Base-by-base conservation (phyloP, 2,329 filamentous ascomycete species). In the Pseudopyrenochaeta lycopersici region DNA sequence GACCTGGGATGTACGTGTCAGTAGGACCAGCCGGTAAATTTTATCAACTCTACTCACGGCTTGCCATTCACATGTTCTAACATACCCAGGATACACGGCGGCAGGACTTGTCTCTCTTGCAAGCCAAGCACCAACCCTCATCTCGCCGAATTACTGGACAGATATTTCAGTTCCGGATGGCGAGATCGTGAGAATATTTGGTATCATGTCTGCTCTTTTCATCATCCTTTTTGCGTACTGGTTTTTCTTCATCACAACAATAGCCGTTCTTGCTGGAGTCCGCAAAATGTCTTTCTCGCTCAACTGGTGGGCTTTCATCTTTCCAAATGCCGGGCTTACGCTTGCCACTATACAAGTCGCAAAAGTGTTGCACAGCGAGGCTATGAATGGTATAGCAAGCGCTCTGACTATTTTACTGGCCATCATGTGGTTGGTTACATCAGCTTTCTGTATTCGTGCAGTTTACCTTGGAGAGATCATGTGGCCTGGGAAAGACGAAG, bases 321-420 rank as follows among this genome's bases (percentile, higher is more conserved):
- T 89, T 64, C 86, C 87, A 5, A 88, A 89, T 53, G 85, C 83
- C 1, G 87, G 86, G 0, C 83, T 89, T 46, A 85, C 84, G 1
- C 76, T 89, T 33, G 83, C 85, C 0, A 82, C 82, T 3, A 85
- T 89, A 35, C 77, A 83, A 12, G 75, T 88, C 40, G 86, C 83
- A 2, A 78, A 78, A n/a, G 79, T 74, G 0, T 74, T 87, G 10
- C 71, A 78, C 1, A 88, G 84, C 62, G 56, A 77, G 0, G 83
- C 78, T 0, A 74, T 88, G 66, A 81, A 65, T 82, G 82, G 67
- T 46, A 75, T 87, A 18, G 80, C 81, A 2, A 82, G 81, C 14
- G 84, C 80, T 15, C 79, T 88, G 79, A 85, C 85, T 0, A 71
- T 86, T 17, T 59, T 82, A 12, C 68, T 88, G 46, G 77, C 88